Base-by-base conservation (phyloP, 1,284 basidiomycete species). In the Violaceomyces palustris region DNA sequence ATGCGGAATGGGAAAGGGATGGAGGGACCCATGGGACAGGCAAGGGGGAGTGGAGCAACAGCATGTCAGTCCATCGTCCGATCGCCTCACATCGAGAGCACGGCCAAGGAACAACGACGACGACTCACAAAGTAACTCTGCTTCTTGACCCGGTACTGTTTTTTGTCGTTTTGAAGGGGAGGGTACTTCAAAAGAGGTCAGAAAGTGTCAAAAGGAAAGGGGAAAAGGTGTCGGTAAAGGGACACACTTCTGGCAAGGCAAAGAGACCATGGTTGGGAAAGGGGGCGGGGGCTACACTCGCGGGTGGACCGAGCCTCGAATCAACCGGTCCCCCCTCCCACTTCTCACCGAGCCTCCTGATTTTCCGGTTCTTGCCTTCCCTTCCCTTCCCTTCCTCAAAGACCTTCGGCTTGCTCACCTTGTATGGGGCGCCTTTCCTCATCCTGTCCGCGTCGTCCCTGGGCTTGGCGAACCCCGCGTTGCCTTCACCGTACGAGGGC, bases 91-190 rank as follows among this genome's bases (percentile, higher is more conserved):
- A n/a, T n/a, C n/a, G n/a, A n/a, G n/a, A n/a, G n/a, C n/a, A n/a
- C n/a, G n/a, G n/a, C n/a, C n/a, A 28, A n/a, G 27, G 27, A 28
- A n/a, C 9, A n/a, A 28, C 10, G 27, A 9, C 27, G 27, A 18
- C 29, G 6, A 63, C 62, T 63, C 50, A 64, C 62, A 48, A 62
- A 64, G 48, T 62, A 64, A 29, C 60, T 63, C 50, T 58, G 48
- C 51, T 64, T 64, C 51, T 64, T 64, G 45, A 64, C 49, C 23
- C 62, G 62, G 42, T 42, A 60, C 62, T 64, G 62, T 59, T n/a
- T n/a, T n/a, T n/a, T n/a, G n/a, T n/a, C n/a, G n/a, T n/a, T n/a
- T n/a, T 48, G 43, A 53, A 63, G 51, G 33, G 50, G 59, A 54
- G 62, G 62, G 46, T 64, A 60, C 62, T 64, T 56, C 35, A 22